Base-by-base conservation (phyloP, 2,329 filamentous ascomycete species). In the Alternaria burnsii region DNA sequence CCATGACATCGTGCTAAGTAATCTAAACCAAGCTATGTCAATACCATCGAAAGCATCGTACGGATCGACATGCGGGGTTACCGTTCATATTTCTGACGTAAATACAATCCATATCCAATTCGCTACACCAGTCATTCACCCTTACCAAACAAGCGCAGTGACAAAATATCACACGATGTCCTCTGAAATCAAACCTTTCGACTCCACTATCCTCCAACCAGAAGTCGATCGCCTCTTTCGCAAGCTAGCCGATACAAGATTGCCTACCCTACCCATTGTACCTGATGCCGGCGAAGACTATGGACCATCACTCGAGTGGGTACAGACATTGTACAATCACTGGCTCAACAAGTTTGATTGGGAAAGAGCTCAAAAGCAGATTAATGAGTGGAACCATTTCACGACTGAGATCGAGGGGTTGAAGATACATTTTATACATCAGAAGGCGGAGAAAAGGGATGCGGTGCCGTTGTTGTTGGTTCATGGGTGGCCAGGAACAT, bases 401-500 rank as follows among this genome's bases (percentile, higher is more conserved):
- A 74, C 65, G 4, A 78, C 77, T 1, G 61, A 67, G n/a, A 70
- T 79, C 30, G 77, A 80, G 59, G 62, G 66, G 6, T 50, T 79
- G 5, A 72, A 70, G 3, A 65, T 80, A n/a, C 78, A 79, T 66
- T 81, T 81, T 63, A 64, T 81, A n/a, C 78, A 80, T 58, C 73
- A 77, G 34, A 72, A 69, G 44, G 69, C 68, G 5, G 52, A 48
- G n/a, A 47, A 66, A n/a, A 52, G 58, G 77, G 80, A 43, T 20
- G 79, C 79, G 0, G 79, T 82, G 34, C 79, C 82, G 1, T 65
- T 83, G 1, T 65, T 83, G 1, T 64, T 82, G 32, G 65, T 80
- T 2, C 80, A 83, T 63, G 82, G 81, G 32, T 83, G 80, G 82
- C 81, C 80, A 3, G 81, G 5, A 5, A 79, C 75, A 1, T 82